Conservation (phyloP, 768 basidiomycete genomes). For the Mycena galopus region DNA sequence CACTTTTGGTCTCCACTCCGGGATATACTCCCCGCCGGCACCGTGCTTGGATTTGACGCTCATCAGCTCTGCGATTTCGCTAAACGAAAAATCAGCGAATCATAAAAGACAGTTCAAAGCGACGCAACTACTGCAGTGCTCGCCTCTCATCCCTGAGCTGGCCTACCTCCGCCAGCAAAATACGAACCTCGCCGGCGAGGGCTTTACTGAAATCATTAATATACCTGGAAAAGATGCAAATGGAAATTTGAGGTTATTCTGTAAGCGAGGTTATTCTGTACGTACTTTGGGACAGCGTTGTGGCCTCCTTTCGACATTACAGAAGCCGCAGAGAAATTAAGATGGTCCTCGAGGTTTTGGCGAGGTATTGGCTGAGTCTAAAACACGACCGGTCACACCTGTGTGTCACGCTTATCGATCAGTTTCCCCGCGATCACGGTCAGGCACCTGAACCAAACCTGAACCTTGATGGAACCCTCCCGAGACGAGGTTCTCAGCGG, state of each 20-base stretch:
- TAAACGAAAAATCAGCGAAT: slow-evolving; percentile 42
- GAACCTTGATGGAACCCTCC: too few relatives aligned
- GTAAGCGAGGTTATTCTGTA: background rate
- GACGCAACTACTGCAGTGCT: slow-evolving; percentile 79
- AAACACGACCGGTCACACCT: slow-evolving; percentile 13
- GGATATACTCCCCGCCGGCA: slow-evolving; percentile 81
- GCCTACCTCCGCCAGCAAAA: slow-evolving; percentile 84
- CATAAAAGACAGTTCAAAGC: background rate
- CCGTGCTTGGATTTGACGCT: slow-evolving; percentile 86
- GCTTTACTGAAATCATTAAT: slow-evolving; percentile 89
- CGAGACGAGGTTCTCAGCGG: too few relatives aligned
- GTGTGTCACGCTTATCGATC: slow-evolving; percentile 5
- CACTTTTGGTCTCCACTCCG: slow-evolving; percentile 80
- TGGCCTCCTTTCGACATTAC: slow-evolving; percentile 27
- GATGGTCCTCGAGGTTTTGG: slow-evolving; percentile 15
- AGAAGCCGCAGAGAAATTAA: background rate
- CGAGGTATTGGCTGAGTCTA: too few relatives aligned
- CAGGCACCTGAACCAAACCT: too few relatives aligned
- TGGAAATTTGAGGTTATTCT: background rate
- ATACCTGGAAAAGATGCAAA: slow-evolving; percentile 55
- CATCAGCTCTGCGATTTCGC: slow-evolving; percentile 90
- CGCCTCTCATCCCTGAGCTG: slow-evolving; percentile 83
- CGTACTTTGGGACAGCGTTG: slow-evolving; percentile 35
- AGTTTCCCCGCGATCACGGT: too few relatives aligned
- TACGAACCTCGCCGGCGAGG: slow-evolving; percentile 82